Percentiles rank a stretch among this genome's conserved stretches.
These are phyloP conservation scores for Cladosporium austrohemisphaericum DNA, from an alignment of 2,329 filamentous ascomycete species.

Conservation along the genomic window DNA sequence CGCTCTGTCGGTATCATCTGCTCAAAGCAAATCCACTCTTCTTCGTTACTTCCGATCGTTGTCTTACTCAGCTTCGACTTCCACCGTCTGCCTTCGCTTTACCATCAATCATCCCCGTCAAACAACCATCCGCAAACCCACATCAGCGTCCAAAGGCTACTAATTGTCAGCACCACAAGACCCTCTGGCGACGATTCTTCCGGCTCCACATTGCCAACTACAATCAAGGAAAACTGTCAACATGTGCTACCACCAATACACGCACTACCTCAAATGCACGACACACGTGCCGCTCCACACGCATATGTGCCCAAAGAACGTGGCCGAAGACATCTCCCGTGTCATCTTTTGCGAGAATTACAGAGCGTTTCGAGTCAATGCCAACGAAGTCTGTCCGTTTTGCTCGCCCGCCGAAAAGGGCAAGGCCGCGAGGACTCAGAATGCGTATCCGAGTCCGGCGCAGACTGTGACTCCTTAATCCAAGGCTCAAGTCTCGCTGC, in stretches of 20 bases:
- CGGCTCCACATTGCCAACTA: background rate
- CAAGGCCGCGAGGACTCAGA: background rate
- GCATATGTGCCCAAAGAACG: constrained; percentile 30
- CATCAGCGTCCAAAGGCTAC: background rate
- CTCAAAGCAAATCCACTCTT: background rate
- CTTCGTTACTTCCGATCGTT: constrained; percentile 6
- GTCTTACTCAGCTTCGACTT: background rate
- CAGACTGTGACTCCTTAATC: constrained; percentile 2
- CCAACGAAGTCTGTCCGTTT: constrained; percentile 1
- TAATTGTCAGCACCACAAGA: background rate
- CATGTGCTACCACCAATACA: constrained; percentile 35
- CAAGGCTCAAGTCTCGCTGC: no score
- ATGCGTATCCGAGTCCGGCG: constrained; percentile 11
- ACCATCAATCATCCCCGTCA: background rate
- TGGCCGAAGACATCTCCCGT: constrained; percentile 25
- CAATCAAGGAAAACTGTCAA: no score
- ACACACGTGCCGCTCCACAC: constrained; percentile 31
- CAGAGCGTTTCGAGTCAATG: constrained; percentile 20
- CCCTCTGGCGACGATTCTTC: background rate
- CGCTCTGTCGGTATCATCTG: constrained; percentile 1
- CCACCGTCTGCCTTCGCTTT: background rate
- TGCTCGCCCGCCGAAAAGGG: constrained; percentile 1
- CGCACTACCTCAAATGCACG: constrained; percentile 28
- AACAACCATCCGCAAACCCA: background rate
- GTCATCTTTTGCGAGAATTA: constrained; percentile 34